phyloP scores from a whole-genome alignment of 345 rosid species.

The Murraya paniculata region DNA sequence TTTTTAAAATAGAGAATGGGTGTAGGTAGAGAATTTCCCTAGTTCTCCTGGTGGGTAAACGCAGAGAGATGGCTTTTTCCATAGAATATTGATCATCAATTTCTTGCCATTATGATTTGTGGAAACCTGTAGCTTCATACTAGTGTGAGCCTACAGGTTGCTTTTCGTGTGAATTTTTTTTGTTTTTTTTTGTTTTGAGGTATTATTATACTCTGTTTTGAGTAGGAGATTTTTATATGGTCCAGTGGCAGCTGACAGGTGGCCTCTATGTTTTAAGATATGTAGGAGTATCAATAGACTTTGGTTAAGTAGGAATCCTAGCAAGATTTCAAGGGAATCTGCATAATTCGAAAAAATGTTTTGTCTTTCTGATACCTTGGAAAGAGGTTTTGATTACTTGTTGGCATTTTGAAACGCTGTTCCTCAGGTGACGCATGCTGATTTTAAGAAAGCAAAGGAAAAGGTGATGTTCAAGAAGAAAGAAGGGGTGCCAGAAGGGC shows the following conservation, averaged over 20 bases:
- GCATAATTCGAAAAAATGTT: neutral
- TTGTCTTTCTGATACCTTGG: neutral
- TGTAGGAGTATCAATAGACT: neutral
- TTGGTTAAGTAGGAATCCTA: neutral
- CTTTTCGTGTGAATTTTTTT: neutral
- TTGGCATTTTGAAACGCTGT: neutral
- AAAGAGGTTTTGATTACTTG: neutral
- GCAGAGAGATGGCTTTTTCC: neutral
- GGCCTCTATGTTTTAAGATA: neutral
- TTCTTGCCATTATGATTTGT: neutral
- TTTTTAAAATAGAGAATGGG: neutral
- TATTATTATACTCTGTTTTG: neutral
- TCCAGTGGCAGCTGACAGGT: neutral
- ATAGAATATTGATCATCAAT: neutral
- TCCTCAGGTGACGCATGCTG: slow-evolving; percentile 75
- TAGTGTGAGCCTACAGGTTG: neutral
- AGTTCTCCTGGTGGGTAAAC: neutral
- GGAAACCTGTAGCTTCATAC: neutral
- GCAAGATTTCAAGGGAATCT: neutral
- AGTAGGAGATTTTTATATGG: neutral
- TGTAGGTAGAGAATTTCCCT: neutral
- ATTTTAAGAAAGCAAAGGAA: slow-evolving; percentile 94
- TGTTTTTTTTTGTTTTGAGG: too few species aligned
- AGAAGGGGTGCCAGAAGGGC: slow-evolving; percentile 99
- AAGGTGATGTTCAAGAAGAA: slow-evolving; percentile 99